Evolutionary conservation across 2,329 filamentous ascomycete genomes (phyloP), one percentile per base, ranked within the genome.

Genomic region (Aspergillus sp.): DNA sequence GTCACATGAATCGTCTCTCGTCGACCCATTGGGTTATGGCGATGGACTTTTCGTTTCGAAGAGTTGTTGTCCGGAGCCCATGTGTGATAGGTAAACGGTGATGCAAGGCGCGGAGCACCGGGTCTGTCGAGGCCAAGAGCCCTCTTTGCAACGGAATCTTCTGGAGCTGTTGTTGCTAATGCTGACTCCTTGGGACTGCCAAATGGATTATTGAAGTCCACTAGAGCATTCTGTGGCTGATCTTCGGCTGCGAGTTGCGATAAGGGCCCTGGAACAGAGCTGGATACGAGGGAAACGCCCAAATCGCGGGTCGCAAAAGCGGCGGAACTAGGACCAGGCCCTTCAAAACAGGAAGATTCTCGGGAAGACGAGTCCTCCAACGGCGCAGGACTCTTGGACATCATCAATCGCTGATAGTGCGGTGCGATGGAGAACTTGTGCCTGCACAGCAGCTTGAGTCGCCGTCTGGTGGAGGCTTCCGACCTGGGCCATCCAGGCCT

Each of bases 401-500:
- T 74, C 52, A 84, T 70, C 56, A 84, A 71, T 50, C 82, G 75
- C 60, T 83, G 79, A 60, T 84, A 84, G 58, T 84, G 80, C 17
- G 81, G 79, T 32, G 80, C 77, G 44, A 84, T 76, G 5, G 75
- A 79, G 49, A 82, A 80, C 58, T 82, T 81, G 53, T 75, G 73
- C 61, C 79, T 81, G 62, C 80, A 83, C 13, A 85, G 65, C 43
- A 78, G 69, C 53, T 82, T 78, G 20, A 85, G 65, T 51, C 81
- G 71, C 53, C 75, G 73, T 46, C 82, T 72, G 15, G 80, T 82
- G 20, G 79, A 77, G 43, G 78, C 73, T 58, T 82, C 79, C 1
- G 76, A 78, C 44, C 72, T 74, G 33, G 81, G 80, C 75, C 79
- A 84, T 33, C 69, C 59, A 22, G 69, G 59, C 52, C 73, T 60